Percentiles rank a stretch among this genome's conserved stretches.
Evolutionary conservation across 1,284 basidiomycete genomes (phyloP).

Genomic region (Puccinia hordei): DNA sequence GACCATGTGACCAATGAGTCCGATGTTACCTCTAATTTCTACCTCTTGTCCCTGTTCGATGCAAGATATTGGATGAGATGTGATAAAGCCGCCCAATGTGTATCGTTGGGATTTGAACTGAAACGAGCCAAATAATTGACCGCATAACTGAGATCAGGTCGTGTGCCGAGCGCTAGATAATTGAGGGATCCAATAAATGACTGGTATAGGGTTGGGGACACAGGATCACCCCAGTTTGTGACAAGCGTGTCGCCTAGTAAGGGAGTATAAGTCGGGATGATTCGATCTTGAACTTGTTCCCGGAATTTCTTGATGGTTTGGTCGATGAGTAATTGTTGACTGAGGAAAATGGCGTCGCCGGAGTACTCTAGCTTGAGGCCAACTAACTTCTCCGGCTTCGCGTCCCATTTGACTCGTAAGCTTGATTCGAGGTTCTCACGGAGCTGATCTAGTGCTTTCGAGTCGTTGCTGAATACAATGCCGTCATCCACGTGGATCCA

Average conservation of each 20-base stretch:
- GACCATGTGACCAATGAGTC: background rate
- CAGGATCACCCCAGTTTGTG: background rate
- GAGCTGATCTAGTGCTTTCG: background rate
- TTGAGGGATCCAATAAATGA: too few relatives aligned
- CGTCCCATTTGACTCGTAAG: background rate
- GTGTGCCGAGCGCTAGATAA: too few relatives aligned
- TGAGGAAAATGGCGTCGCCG: background rate
- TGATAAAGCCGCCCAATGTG: background rate
- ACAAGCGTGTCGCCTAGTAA: background rate
- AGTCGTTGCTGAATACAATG: conserved; percentile 4
- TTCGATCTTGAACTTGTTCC: background rate
- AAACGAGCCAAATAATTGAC: background rate
- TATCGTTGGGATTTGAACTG: background rate
- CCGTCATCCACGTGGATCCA: conserved; percentile 24
- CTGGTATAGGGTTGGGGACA: too few relatives aligned
- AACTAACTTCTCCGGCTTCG: background rate
- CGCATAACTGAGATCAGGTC: too few relatives aligned
- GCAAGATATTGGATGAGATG: conserved; percentile 3
- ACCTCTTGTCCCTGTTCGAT: background rate
- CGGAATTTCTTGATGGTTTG: background rate
- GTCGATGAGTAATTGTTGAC: background rate
- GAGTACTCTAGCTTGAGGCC: background rate
- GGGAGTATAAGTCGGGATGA: too few relatives aligned
- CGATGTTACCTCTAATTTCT: too few relatives aligned
- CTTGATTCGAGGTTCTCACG: background rate